These are phyloP conservation scores for Aspergillus transmontanensis DNA, from an alignment of 2,329 filamentous ascomycete genomes.

Conservation along the genomic window DNA sequence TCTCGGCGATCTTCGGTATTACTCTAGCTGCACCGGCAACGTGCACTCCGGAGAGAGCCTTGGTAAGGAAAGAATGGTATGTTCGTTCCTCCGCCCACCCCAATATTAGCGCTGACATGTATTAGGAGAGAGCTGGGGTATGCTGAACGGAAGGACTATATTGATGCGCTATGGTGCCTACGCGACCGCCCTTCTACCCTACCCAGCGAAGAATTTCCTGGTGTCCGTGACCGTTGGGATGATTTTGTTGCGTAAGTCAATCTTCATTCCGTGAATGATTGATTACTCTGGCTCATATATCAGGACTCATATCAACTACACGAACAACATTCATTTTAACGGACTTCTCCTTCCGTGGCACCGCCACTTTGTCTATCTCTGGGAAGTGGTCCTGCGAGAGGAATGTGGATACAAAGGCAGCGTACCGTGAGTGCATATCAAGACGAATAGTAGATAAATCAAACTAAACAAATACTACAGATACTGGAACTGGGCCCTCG, in stretches of 20 bases:
- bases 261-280: not conserved
- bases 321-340: slow-evolving; percentile 8
- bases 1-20: not conserved
- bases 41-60: not conserved
- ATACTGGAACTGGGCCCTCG: slow-evolving; percentile 18
- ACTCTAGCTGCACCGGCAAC: not conserved
- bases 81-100: too few relatives aligned
- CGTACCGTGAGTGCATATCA: slow-evolving; percentile 21
- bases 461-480: not conserved
- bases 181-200: slow-evolving; percentile 9
- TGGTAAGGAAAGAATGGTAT: not conserved
- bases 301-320: slow-evolving; percentile 16
- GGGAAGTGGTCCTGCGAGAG: slow-evolving; percentile 10
- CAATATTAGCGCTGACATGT: not conserved
- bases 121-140: not conserved
- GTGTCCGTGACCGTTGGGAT: slow-evolving; percentile 15
- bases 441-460: not conserved
- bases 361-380: slow-evolving; percentile 15
- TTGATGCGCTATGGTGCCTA: slow-evolving; percentile 15
- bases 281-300: not conserved
- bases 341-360: slow-evolving; percentile 15
- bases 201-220: slow-evolving; percentile 10
- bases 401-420: slow-evolving; percentile 15
- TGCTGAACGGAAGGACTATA: slow-evolving; percentile 11
- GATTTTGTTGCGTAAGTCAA: slow-evolving; percentile 17